A percentile compares a stretch with the other conserved stretches of the same genome.
Evolutionary conservation across 371 early-diverging fungal genomes (phyloP).

Genomic region (Amoeboaphelidium protococcarum): DNA sequence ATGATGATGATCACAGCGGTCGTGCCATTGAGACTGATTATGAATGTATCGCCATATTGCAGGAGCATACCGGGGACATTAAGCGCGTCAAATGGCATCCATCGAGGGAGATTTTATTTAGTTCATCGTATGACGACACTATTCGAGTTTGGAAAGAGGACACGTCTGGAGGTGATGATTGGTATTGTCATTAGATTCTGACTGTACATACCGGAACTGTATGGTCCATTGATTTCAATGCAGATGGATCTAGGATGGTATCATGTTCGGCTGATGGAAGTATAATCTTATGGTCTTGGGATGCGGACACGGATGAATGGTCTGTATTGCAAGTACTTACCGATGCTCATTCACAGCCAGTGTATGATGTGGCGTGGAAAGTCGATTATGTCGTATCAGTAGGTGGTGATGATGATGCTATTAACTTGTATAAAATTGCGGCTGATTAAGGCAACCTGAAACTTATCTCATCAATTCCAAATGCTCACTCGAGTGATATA

Average conservation of each 20-base stretch:
- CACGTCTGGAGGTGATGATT: slow-evolving; percentile 54
- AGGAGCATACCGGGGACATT: slow-evolving; percentile 89
- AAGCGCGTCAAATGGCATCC: slow-evolving; percentile 87
- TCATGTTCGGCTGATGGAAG: too few relatives aligned
- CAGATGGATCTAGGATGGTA: too few relatives aligned
- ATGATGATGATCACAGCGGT: neutral
- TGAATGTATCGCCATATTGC: slow-evolving; percentile 73
- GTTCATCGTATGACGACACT: slow-evolving; percentile 66
- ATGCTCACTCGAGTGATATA: neutral
- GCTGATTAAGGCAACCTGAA: neutral
- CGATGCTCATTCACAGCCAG: too few relatives aligned
- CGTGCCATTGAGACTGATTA: slow-evolving; percentile 56
- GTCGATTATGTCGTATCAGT: neutral
- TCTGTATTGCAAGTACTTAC: too few relatives aligned
- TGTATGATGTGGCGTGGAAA: neutral
- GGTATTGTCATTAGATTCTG: slow-evolving; percentile 65
- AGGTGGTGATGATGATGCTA: neutral
- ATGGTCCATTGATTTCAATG: slow-evolving; percentile 73
- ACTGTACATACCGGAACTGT: slow-evolving; percentile 66
- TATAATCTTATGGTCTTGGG: too few relatives aligned
- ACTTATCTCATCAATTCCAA: neutral
- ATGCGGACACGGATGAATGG: too few relatives aligned
- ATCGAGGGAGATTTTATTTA: slow-evolving; percentile 13
- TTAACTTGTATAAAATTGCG: too few relatives aligned
- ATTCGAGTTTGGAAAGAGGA: slow-evolving; percentile 71